Percentiles rank a stretch among this genome's conserved stretches.
These are phyloP conservation scores for Drechslerella stenobrocha DNA, from an alignment of 2,329 filamentous ascomycete genomes.

Conservation along the genomic window DNA sequence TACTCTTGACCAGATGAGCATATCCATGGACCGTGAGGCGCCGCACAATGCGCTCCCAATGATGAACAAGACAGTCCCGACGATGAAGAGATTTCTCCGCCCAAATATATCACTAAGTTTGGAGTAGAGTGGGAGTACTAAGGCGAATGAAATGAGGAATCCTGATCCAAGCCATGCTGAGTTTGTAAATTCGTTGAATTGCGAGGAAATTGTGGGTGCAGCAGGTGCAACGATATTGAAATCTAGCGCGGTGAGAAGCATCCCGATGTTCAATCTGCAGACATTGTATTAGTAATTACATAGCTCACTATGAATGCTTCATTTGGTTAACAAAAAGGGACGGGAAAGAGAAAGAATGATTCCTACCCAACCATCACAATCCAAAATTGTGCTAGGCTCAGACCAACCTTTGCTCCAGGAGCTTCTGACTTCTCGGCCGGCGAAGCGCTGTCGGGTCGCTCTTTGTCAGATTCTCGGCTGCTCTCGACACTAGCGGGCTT, in stretches of 20 bases:
- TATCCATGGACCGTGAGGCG: conserved; percentile 59
- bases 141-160: conserved; percentile 55
- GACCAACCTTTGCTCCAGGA: conserved; percentile 18
- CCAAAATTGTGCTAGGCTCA: conserved; percentile 22
- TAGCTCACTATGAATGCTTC: background rate
- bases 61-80: conserved; percentile 27
- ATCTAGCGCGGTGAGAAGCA: conserved; percentile 64
- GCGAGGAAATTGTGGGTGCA: conserved; percentile 62
- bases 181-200: conserved; percentile 56
- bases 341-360: background rate
- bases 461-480: conserved; percentile 1
- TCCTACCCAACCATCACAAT: conserved; percentile 34
- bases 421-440: conserved; percentile 20
- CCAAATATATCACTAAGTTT: conserved; percentile 57
- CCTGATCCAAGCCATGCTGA: conserved; percentile 57
- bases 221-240: conserved; percentile 63
- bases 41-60: conserved; percentile 62
- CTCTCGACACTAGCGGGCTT: conserved; percentile 16
- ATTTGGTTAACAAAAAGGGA: no score
- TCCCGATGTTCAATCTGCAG: conserved; percentile 56
- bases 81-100: conserved; percentile 52
- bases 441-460: background rate
- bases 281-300: background rate
- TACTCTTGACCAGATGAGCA: conserved; percentile 56
- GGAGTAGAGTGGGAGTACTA: conserved; percentile 56